Evolutionary conservation across 305 asterid genomes (phyloP).

Genomic region (Rubia occidens): DNA sequence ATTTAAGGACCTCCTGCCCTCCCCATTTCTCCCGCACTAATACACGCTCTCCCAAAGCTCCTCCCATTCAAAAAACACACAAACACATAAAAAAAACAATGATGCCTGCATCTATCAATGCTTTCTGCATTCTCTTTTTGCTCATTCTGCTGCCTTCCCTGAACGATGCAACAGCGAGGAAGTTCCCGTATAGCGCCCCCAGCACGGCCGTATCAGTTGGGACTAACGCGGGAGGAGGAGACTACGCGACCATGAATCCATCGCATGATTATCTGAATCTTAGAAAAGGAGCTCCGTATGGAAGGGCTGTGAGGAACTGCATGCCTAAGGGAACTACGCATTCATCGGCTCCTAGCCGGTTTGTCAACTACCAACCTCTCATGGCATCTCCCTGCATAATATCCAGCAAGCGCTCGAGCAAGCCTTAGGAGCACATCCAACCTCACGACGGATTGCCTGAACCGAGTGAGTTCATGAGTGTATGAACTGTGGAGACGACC

Average conservation of each 20-base stretch:
- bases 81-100: not conserved
- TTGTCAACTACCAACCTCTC: slow-evolving; percentile 45
- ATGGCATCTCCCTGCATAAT: slow-evolving; percentile 37
- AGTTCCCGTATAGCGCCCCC: slow-evolving; percentile 45
- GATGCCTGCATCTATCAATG: not conserved
- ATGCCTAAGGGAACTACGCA: slow-evolving; percentile 63
- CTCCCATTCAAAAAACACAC: not conserved
- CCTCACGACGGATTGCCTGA: not conserved
- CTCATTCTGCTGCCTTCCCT: slow-evolving; percentile 27
- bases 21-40: slow-evolving; percentile 11
- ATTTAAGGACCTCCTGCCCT: slow-evolving; percentile 32
- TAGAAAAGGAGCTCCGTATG: slow-evolving; percentile 25
- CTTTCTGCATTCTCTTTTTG: slow-evolving; percentile 19
- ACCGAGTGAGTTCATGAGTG: not conserved
- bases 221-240: not conserved
- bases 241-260: slow-evolving; percentile 27
- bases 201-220: slow-evolving; percentile 35
- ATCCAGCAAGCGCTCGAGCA: slow-evolving; percentile 11
- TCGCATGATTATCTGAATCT: slow-evolving; percentile 19
- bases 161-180: slow-evolving; percentile 27
- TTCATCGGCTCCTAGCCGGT: slow-evolving; percentile 82
- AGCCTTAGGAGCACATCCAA: slow-evolving; percentile 11
- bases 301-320: slow-evolving; percentile 41
- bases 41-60: not conserved
- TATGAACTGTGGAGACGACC: not conserved